Conservation (phyloP, 1,284 basidiomycete genomes). For the Porogramme epimiltina region DNA sequence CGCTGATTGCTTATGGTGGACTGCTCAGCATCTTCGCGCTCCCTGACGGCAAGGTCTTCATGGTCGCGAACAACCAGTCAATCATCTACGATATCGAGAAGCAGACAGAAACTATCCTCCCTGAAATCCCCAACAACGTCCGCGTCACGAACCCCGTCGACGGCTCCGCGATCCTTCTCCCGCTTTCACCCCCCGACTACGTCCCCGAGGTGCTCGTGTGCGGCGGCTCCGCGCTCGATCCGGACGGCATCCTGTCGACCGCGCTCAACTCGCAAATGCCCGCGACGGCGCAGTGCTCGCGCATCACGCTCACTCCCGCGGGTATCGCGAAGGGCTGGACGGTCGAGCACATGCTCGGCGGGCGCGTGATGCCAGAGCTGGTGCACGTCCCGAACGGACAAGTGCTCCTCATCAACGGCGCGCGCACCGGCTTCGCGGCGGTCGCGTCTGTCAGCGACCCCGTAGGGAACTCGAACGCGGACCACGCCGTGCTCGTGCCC, state of each 20-base stretch:
- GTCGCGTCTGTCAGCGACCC: constrained; percentile 31
- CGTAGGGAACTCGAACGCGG: no score
- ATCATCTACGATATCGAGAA: no score
- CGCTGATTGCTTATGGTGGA: background rate
- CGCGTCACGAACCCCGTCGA: constrained; percentile 40
- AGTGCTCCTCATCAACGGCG: constrained; percentile 51
- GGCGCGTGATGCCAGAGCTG: constrained; percentile 46
- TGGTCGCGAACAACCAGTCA: constrained; percentile 48
- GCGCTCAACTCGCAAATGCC: constrained; percentile 39
- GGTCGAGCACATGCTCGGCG: constrained; percentile 25
- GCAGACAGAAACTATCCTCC: constrained; percentile 40
- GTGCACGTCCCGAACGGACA: constrained; percentile 54
- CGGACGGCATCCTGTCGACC: constrained; percentile 25
- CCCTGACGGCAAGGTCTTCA: constrained; percentile 41
- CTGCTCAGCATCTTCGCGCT: constrained; percentile 20
- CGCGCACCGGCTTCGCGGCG: constrained; percentile 45
- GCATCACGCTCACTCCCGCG: constrained; percentile 21
- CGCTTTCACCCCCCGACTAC: constrained; percentile 44
- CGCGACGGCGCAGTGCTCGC: constrained; percentile 43
- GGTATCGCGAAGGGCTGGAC: constrained; percentile 24
- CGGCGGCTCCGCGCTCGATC: constrained; percentile 39
- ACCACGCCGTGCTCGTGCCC: constrained; percentile 45
- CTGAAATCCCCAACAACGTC: constrained; percentile 49
- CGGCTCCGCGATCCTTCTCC: no score
- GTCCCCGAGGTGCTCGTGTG: constrained; percentile 51